Base-by-base conservation (phyloP, 2,329 filamentous ascomycete species). In the Cercospora beticola region DNA sequence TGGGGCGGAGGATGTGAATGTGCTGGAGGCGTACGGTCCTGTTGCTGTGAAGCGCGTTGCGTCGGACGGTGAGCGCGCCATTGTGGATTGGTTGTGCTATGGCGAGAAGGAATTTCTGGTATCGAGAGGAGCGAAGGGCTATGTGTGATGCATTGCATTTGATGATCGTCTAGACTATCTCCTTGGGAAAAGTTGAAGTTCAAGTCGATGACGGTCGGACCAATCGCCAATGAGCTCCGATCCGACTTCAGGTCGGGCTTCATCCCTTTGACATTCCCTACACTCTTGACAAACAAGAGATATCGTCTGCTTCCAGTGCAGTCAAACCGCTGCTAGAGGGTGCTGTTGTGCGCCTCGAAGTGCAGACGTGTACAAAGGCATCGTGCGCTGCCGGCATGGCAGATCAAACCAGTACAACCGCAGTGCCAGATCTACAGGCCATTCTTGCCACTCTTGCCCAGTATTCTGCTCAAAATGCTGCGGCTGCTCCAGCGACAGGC, bases 1-100 rank as follows among this genome's bases (percentile, higher is more conserved):
- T 62, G 74, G 70, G 46, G 78, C 79, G 52, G 64, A 52, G 49
- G 68, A 62, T 43, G 81, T 79, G 52, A 85, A 80, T 78, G 91
- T 91, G 73, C 88, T 87, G 72, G 86, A 86, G 74, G 90, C 91
- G 81, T 93, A 91, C 40, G 89, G 89, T 69, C 86, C 88, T 18
- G 88, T 90, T 28, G 88, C 83, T 16, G 89, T 92, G 81, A 92
- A 95, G 78, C 91, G 89, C 76, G 92, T 95, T 73, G 92, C 92
- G 79, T 94, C 92, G 75, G 87, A 88, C 78, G 91, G 89, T 81
- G 88, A 92, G 78, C 90, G 89, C 69, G 90, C 86, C 82, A 84
- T 84, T 56, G 26, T 79, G 68, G 49, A 28, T 43, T 9, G 4
- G 14, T 10, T 30, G 36, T n/a, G 18, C 43, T 33, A 26, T 67